Evolutionary conservation across 2,329 filamentous ascomycete genomes (phyloP).

Genomic region (Aspergillus piperis): DNA sequence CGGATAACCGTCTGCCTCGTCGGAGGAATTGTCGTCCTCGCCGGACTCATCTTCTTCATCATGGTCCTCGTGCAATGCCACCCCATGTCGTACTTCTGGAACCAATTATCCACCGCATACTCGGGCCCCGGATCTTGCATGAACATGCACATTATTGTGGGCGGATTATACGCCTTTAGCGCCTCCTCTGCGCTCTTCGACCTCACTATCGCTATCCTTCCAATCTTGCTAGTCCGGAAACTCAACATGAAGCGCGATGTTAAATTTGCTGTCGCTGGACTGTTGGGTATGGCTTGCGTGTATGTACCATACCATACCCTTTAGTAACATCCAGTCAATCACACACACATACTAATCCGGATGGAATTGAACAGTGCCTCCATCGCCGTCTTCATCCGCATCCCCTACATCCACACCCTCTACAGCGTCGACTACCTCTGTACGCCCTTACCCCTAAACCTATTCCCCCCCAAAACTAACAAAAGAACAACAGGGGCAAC

Average conservation of each 20-base stretch:
- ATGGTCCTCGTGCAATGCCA: slow-evolving; percentile 52
- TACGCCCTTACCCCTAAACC: slow-evolving; percentile 2
- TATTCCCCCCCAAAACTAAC: neutral
- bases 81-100: slow-evolving; percentile 53
- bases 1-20: slow-evolving; percentile 46
- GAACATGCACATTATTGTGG: slow-evolving; percentile 12
- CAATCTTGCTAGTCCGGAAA: slow-evolving; percentile 23
- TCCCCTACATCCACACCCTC: slow-evolving; percentile 20
- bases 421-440: slow-evolving; percentile 21
- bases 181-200: slow-evolving; percentile 19
- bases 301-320: slow-evolving; percentile 5
- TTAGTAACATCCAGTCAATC: no score
- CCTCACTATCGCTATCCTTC: slow-evolving; percentile 21
- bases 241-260: slow-evolving; percentile 23
- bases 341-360: neutral
- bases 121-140: slow-evolving; percentile 12
- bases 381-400: slow-evolving; percentile 21
- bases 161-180: slow-evolving; percentile 25
- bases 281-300: slow-evolving; percentile 26
- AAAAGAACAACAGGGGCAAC: slow-evolving; percentile 13
- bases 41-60: slow-evolving; percentile 49
- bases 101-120: slow-evolving; percentile 11
- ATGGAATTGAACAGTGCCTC: slow-evolving; percentile 17
- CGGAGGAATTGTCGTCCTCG: slow-evolving; percentile 42
- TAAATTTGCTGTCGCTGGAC: slow-evolving; percentile 20